Conservation (phyloP, 2,329 filamentous ascomycete species). For the Epichloe baconii region DNA sequence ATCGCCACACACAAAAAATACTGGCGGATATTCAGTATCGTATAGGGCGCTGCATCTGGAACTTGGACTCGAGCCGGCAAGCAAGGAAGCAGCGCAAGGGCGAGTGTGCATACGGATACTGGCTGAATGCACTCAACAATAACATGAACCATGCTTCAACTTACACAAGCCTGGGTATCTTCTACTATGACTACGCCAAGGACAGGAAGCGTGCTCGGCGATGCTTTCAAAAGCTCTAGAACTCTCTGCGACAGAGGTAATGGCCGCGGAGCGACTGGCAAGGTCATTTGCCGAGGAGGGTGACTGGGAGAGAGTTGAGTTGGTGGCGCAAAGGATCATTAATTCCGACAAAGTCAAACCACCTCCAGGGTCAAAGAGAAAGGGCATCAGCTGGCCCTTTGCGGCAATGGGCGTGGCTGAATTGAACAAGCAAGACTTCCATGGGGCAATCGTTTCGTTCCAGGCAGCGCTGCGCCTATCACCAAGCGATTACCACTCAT, state of each 20-base stretch:
- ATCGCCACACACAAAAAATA: constrained; percentile 44
- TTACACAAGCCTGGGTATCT: constrained; percentile 82
- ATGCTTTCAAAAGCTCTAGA: constrained; percentile 94
- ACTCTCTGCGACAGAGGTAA: constrained; percentile 72
- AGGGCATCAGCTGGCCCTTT: constrained; percentile 91
- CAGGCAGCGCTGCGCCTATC: constrained; percentile 75
- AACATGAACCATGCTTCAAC: constrained; percentile 81
- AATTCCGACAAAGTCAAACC: constrained; percentile 90
- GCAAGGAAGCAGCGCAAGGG: constrained; percentile 70
- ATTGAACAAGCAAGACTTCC: constrained; percentile 84
- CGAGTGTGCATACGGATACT: constrained; percentile 58
- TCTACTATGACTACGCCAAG: constrained; percentile 80
- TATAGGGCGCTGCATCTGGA: constrained; percentile 78
- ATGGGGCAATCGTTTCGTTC: constrained; percentile 81
- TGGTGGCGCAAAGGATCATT: constrained; percentile 78
- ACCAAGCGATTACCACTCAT: constrained; percentile 84
- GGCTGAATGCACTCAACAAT: constrained; percentile 71
- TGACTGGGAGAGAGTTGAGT: constrained; percentile 94
- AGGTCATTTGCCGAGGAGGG: constrained; percentile 75
- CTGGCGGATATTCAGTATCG: constrained; percentile 77
- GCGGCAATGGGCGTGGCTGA: constrained; percentile 88
- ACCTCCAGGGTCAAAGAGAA: constrained; percentile 83
- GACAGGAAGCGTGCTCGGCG: constrained; percentile 78
- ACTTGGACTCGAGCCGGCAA: constrained; percentile 58
- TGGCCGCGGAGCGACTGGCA: constrained; percentile 78